phyloP scores from a whole-genome alignment of 2,329 filamentous ascomycete genomes.

The Emmonsiellopsis sp. region DNA sequence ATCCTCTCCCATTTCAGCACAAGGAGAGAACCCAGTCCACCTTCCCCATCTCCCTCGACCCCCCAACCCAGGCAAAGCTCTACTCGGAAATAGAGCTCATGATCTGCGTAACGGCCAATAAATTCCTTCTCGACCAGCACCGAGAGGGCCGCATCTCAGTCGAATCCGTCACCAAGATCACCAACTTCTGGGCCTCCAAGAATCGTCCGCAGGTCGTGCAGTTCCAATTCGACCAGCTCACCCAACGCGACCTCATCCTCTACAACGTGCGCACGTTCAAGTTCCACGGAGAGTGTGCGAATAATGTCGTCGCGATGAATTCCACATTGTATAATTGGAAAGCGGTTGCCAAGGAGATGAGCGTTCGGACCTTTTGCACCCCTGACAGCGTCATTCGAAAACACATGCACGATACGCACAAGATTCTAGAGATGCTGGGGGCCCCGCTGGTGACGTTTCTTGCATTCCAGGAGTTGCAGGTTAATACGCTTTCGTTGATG shows the following conservation, averaged over 20 bases:
- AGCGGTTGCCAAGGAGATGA: constrained; percentile 38
- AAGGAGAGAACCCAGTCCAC: constrained; percentile 15
- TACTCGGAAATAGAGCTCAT: constrained; percentile 39
- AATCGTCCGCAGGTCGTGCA: constrained; percentile 41
- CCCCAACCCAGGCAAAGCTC: constrained; percentile 33
- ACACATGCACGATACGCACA: constrained; percentile 40
- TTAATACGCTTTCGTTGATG: constrained; percentile 25
- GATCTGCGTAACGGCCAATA: constrained; percentile 36
- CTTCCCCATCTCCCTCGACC: constrained; percentile 32
- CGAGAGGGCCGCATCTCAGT: constrained; percentile 28
- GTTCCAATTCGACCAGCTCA: constrained; percentile 45
- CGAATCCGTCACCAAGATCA: constrained; percentile 31
- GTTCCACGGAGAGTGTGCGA: constrained; percentile 37
- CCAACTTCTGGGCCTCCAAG: constrained; percentile 35
- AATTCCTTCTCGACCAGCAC: constrained; percentile 36
- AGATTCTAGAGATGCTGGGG: constrained; percentile 43
- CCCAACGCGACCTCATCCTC: constrained; percentile 40
- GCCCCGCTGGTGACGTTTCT: constrained; percentile 29
- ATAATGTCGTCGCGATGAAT: constrained; percentile 30
- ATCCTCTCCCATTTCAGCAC: constrained; percentile 9
- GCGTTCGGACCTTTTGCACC: constrained; percentile 42
- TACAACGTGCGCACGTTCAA: constrained; percentile 37
- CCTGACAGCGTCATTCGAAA: constrained; percentile 42
- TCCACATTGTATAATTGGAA: constrained; percentile 45
- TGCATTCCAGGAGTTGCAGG: constrained; percentile 30